Evolutionary conservation across 2,329 filamentous ascomycete genomes (phyloP).

Genomic region (Alternaria viburni): DNA sequence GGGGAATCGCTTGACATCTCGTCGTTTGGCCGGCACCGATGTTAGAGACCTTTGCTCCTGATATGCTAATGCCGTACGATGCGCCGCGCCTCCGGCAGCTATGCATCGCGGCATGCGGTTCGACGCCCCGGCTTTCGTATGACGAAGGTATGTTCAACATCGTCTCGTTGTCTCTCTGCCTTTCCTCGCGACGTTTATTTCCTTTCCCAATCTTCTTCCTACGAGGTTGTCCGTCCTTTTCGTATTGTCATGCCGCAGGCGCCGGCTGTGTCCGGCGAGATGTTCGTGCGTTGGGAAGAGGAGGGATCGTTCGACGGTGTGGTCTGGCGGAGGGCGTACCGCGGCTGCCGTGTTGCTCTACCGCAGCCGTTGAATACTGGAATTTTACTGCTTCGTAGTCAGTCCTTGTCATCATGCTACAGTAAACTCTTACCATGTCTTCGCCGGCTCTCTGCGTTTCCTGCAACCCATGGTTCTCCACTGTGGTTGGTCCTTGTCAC

Average conservation of each 20-base stretch:
- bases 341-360: not conserved
- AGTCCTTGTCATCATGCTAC: not conserved
- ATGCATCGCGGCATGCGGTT: not conserved
- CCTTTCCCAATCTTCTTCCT: not conserved
- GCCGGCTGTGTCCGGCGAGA: accelerated
- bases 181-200: not conserved
- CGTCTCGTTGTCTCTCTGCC: not conserved
- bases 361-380: too few species aligned
- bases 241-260: not conserved
- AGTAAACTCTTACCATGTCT: not conserved
- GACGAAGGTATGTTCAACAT: not conserved
- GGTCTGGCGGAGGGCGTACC: not conserved
- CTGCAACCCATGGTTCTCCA: not conserved
- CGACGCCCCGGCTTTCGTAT: not conserved
- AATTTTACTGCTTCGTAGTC: not conserved
- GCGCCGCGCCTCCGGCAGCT: not conserved
- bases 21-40: too few species aligned
- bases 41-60: too few species aligned
- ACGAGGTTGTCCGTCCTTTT: not conserved
- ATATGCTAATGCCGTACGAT: not conserved
- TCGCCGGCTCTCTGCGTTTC: not conserved
- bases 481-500: not conserved
- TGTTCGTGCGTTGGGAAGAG: not conserved
- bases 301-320: not conserved
- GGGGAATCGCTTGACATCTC: accelerated